Base-by-base conservation (phyloP, 2,329 filamentous ascomycete genomes). In the Fusarium decemcellulare region DNA sequence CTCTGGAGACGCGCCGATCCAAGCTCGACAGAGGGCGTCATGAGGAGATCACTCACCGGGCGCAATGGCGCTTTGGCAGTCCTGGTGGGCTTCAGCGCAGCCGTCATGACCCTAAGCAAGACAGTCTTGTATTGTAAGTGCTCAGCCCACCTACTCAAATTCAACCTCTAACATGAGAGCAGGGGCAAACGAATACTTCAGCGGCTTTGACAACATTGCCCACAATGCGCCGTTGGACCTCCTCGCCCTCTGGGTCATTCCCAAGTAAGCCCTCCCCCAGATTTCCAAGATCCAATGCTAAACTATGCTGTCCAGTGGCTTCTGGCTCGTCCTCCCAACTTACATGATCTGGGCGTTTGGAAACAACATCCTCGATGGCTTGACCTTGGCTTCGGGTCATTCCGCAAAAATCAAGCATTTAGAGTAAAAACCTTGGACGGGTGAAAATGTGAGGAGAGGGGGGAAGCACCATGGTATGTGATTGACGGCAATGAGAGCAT, bases 21-120 rank as follows among this genome's bases (percentile, higher is more conserved):
- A 29, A 52, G 57, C 27, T 32, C 40, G 2, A 32, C n/a, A 5
- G 71, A 70, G n/a, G 74, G 42, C 8, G 71, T 68, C 12, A 71
- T 61, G 11, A 76, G 71, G 67, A 79, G 72, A 65, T 76, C 75
- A 4, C 62, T 88, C 5, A 76, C 65, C 1, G 87, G 87, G 0
- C 74, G 82, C 1, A 63, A 73, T 4, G 87, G 82, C 0, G 87
- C 81, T 0, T 18, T 79, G 61, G 85, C 85, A 0, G 76, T 86
- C 5, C 42, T 88, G 16, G 50, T 87, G 4, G 85, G 82, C 6
- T 88, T 88, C 68, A 82, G 83, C 62, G 85, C 85, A 0, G 83
- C 85, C 1, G 82, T 89, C 56, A 89, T 89, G 88, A 90, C 88
- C 1, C 70, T 89, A 11, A 88, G 85, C 82, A 90, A 90, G 83